Conservation (phyloP, 192 early-diverging fungal genomes). For the Martensiomyces pterosporus region DNA sequence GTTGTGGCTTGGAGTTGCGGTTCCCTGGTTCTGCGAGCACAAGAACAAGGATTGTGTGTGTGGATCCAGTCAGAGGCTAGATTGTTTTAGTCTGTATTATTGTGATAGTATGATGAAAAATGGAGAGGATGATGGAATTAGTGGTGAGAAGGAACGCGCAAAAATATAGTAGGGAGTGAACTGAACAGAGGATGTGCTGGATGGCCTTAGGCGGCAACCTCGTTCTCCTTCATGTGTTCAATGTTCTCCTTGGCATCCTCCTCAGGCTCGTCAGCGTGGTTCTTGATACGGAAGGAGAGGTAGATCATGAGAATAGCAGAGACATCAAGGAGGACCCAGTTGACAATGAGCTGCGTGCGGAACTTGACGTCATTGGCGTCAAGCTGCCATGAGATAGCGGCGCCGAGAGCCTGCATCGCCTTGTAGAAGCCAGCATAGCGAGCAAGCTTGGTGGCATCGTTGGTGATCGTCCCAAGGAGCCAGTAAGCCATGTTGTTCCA, state of each 20-base stretch:
- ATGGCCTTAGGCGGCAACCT: neutral
- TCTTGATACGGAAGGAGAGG: slow-evolving; percentile 3
- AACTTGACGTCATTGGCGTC: slow-evolving; percentile 6
- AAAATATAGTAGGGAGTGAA: neutral
- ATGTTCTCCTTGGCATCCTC: neutral
- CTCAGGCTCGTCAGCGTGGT: neutral
- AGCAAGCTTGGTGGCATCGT: slow-evolving; percentile 60
- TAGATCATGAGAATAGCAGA: slow-evolving; percentile 5
- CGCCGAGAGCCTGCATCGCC: slow-evolving; percentile 66
- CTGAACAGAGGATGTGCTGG: neutral
- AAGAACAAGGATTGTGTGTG: too few species aligned
- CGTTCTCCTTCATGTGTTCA: neutral
- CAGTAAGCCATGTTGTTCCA: slow-evolving; percentile 73
- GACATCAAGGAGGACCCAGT: slow-evolving; percentile 7
- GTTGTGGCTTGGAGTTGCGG: too few species aligned
- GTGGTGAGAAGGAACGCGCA: neutral
- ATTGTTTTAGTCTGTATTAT: too few species aligned
- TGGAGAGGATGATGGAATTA: too few species aligned
- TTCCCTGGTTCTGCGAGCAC: too few species aligned
- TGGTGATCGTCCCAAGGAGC: slow-evolving; percentile 76
- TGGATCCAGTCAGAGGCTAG: too few species aligned
- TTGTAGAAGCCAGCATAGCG: slow-evolving; percentile 80
- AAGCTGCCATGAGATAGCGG: slow-evolving; percentile 56
- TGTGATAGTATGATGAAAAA: too few species aligned
- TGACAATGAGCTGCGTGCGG: slow-evolving; percentile 7